Percentiles rank a stretch among this genome's conserved stretches.
These are phyloP conservation scores for Fusarium luffae DNA, from an alignment of 2,329 filamentous ascomycete species.

Conservation along the genomic window DNA sequence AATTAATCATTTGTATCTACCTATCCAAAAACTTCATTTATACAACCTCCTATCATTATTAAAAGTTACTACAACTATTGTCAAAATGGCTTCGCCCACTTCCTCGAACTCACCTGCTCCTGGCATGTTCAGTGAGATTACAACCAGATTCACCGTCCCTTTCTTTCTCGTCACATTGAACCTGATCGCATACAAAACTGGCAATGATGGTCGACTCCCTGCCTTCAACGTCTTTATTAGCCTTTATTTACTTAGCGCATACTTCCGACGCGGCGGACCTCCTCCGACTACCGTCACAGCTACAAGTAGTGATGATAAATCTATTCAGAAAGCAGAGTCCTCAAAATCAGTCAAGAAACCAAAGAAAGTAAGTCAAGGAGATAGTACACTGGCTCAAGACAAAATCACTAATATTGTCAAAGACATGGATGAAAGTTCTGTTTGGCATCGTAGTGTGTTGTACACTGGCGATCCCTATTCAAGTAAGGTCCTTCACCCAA, in stretches of 20 bases:
- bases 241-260: background rate
- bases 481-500: background rate
- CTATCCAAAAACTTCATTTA: background rate
- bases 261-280: background rate
- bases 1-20: background rate
- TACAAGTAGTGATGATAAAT: background rate
- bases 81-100: background rate
- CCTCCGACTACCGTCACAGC: background rate
- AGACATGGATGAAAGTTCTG: background rate
- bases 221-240: background rate
- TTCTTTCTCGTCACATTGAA: background rate
- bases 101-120: background rate
- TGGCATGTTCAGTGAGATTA: background rate
- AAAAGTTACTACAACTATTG: background rate
- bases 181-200: background rate
- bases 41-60: background rate
- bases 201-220: background rate
- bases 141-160: background rate
- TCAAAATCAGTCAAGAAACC: background rate
- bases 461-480: background rate
- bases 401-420: background rate
- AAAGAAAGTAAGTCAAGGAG: background rate
- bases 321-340: background rate
- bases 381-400: fast-evolving
- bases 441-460: background rate